These are phyloP conservation scores for Skeletonema potamos DNA, from an alignment of 108 stramenopile species.

Conservation along the genomic window DNA sequence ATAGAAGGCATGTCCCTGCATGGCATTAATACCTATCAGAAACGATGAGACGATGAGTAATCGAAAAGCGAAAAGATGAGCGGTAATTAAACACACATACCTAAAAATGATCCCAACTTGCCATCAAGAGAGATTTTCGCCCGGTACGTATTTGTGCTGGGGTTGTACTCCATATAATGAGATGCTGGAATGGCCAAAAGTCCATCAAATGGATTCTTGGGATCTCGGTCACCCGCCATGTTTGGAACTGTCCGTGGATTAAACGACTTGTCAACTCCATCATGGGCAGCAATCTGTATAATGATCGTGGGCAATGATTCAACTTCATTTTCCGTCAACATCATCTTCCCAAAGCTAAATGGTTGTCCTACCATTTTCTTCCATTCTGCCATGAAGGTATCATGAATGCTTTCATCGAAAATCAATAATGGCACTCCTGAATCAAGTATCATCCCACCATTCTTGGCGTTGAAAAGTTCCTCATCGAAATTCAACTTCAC, in stretches of 20 bases:
- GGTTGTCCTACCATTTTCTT: slow-evolving; percentile 33
- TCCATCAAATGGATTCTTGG: slow-evolving; percentile 61
- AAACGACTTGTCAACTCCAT: slow-evolving; percentile 48
- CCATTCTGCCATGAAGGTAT: slow-evolving; percentile 41
- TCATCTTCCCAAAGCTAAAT: slow-evolving; percentile 37
- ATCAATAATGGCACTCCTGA: slow-evolving; percentile 44
- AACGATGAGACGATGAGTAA: no score
- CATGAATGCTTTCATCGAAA: slow-evolving; percentile 42
- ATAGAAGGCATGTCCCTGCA: slow-evolving; percentile 76
- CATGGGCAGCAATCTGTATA: slow-evolving; percentile 63
- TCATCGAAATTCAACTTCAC: slow-evolving; percentile 41
- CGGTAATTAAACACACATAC: no score
- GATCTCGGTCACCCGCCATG: slow-evolving; percentile 68
- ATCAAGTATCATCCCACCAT: slow-evolving; percentile 46
- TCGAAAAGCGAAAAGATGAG: no score
- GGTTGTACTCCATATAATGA: slow-evolving; percentile 78
- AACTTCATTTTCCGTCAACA: slow-evolving; percentile 56
- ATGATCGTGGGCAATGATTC: slow-evolving; percentile 77
- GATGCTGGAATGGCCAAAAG: slow-evolving; percentile 77
- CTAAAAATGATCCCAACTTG: slow-evolving; percentile 66
- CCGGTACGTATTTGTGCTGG: slow-evolving; percentile 55
- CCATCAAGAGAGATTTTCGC: slow-evolving; percentile 41
- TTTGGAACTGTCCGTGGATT: slow-evolving; percentile 45
- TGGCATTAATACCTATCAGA: slow-evolving; percentile 78
- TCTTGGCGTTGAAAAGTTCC: slow-evolving; percentile 30